Conservation (phyloP, 148 eudicot genomes). For the Rhododendron ferrugineum region DNA sequence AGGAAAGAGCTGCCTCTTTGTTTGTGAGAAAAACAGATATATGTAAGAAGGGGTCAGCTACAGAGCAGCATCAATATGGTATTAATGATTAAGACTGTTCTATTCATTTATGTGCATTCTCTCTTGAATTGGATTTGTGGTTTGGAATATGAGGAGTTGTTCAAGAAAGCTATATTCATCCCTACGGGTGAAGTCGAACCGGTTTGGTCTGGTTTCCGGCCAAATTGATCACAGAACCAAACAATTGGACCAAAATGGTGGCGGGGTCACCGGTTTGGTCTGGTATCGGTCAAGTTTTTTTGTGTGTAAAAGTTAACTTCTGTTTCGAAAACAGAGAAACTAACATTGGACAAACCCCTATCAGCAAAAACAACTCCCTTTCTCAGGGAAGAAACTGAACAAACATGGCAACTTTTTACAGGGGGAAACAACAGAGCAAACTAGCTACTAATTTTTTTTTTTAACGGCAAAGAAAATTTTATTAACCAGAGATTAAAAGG, state of each 20-base stretch:
- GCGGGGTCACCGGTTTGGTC: no score
- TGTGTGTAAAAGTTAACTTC: not conserved
- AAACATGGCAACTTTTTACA: not conserved
- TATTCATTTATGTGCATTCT: not conserved
- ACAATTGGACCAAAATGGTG: no score
- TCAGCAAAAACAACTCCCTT: not conserved
- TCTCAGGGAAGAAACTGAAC: not conserved
- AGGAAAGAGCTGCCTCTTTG: not conserved
- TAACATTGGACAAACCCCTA: not conserved
- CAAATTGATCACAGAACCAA: not conserved
- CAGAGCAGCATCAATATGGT: conserved; percentile 8
- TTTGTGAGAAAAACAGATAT: not conserved
- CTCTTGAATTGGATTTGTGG: not conserved
- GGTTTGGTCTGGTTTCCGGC: not conserved
- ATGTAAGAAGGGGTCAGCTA: not conserved
- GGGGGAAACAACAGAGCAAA: not conserved
- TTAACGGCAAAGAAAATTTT: no score
- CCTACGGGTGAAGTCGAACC: not conserved
- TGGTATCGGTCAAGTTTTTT: no score
- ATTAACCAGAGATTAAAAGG: no score
- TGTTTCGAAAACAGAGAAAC: not conserved
- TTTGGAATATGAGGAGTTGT: not conserved
- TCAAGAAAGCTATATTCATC: not conserved
- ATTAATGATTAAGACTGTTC: not conserved
- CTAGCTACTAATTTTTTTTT: not conserved